phyloP scores from a whole-genome alignment of 73 alveolate species.

The Effrenium voratum region DNA sequence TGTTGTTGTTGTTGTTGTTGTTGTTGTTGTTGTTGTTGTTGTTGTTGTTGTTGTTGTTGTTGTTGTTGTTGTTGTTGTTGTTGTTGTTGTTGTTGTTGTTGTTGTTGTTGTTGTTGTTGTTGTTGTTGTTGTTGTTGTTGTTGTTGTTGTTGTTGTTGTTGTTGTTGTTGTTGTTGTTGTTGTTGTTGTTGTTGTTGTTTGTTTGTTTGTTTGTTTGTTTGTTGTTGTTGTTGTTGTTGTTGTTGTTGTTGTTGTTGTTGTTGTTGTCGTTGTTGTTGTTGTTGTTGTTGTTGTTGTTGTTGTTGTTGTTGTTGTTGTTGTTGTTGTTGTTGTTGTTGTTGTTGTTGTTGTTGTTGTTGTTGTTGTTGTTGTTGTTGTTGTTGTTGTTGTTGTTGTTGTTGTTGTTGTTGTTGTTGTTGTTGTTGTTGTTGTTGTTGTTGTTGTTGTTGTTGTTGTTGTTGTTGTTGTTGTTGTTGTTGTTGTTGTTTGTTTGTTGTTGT shows the following conservation, averaged over 20 bases:
- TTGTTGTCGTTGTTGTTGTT: neutral
- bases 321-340: too few species aligned
- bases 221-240: neutral
- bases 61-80: too few species aligned
- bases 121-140: slow-evolving; percentile 10
- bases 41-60: too few species aligned
- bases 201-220: neutral
- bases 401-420: too few species aligned
- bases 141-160: neutral
- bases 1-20: neutral
- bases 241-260: neutral
- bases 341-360: too few species aligned
- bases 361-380: too few species aligned
- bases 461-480: neutral
- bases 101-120: neutral
- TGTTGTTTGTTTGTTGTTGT: neutral
- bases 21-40: neutral
- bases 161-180: neutral
- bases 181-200: neutral
- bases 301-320: neutral
- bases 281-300: neutral
- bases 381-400: too few species aligned
- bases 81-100: too few species aligned
- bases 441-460: too few species aligned
- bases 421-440: too few species aligned